Conservation (phyloP, 1,284 basidiomycete genomes). For the Exobasidium rhododendri region DNA sequence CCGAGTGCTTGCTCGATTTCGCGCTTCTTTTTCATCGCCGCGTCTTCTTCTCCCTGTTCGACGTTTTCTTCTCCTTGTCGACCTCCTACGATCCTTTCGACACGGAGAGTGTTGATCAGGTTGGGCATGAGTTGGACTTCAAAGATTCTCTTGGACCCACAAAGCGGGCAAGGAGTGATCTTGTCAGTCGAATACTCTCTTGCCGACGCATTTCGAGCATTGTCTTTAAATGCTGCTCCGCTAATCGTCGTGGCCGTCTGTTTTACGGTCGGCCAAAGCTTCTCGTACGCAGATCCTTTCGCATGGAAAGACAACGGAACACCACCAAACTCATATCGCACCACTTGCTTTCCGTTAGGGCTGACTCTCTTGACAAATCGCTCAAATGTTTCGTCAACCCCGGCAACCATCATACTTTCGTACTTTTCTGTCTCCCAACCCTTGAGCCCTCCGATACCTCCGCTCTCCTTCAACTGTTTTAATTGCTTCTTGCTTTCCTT, state of each 20-base stretch:
- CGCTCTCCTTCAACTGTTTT: conserved; percentile 14
- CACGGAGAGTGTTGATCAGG: conserved; percentile 43
- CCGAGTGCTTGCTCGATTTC: conserved; percentile 45
- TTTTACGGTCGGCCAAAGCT: conserved; percentile 37
- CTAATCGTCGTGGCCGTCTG: not conserved
- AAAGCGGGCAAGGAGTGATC: conserved; percentile 37
- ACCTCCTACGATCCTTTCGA: conserved; percentile 20
- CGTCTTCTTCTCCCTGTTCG: conserved; percentile 4
- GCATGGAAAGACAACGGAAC: conserved; percentile 43
- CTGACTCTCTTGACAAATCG: conserved; percentile 43
- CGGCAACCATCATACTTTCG: conserved; percentile 42
- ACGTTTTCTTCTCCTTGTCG: conserved; percentile 7
- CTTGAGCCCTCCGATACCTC: conserved; percentile 27
- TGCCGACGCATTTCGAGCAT: not conserved
- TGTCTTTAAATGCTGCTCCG: not conserved
- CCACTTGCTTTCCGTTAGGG: conserved; percentile 42
- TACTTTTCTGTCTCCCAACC: conserved; percentile 43
- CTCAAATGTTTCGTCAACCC: conserved; percentile 49
- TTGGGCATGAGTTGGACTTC: conserved; percentile 55
- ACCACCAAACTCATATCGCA: conserved; percentile 50
- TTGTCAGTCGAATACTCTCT: conserved; percentile 11
- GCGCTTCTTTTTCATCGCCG: not conserved
- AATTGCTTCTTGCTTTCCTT: conserved; percentile 18
- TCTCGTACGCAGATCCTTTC: conserved; percentile 31
- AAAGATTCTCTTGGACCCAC: conserved; percentile 41